These are phyloP conservation scores for Bruguiera parviflora DNA, from an alignment of 345 rosid species.

Conservation along the genomic window DNA sequence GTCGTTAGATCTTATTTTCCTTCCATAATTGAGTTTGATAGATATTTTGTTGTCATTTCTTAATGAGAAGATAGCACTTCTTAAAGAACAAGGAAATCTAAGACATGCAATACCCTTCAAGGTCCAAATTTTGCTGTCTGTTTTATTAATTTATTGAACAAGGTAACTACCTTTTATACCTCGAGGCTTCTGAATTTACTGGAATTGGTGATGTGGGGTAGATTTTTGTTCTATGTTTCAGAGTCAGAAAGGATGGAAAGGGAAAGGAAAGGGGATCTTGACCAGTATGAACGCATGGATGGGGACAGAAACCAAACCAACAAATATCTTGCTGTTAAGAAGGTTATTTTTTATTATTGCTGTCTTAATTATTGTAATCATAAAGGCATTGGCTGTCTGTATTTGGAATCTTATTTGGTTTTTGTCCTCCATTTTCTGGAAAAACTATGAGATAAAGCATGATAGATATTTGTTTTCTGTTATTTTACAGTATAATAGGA, in stretches of 20 bases:
- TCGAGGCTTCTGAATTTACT: slow-evolving; percentile 10
- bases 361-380: background rate
- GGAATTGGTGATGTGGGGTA: slow-evolving; percentile 13
- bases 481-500: slow-evolving; percentile 70
- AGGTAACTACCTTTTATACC: slow-evolving; percentile 6
- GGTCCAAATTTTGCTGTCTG: background rate
- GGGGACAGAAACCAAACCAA: slow-evolving; percentile 93
- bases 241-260: slow-evolving; percentile 89
- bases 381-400: background rate
- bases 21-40: background rate
- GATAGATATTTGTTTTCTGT: slow-evolving; percentile 24
- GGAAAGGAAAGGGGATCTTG: slow-evolving; percentile 98
- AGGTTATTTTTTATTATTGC: slow-evolving; percentile 35
- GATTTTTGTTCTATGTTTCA: slow-evolving; percentile 33
- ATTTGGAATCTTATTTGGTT: background rate
- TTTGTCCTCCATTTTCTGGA: background rate
- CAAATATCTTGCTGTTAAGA: slow-evolving; percentile 81
- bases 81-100: background rate
- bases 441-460: slow-evolving; percentile 10
- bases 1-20: background rate
- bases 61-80: slow-evolving; percentile 16
- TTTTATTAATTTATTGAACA: slow-evolving; percentile 3
- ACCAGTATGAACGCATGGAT: slow-evolving; percentile 86
- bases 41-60: background rate
- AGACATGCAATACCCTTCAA: background rate